Evolutionary conservation across 2,329 filamentous ascomycete species (phyloP).

Genomic region (Fusarium sp.): DNA sequence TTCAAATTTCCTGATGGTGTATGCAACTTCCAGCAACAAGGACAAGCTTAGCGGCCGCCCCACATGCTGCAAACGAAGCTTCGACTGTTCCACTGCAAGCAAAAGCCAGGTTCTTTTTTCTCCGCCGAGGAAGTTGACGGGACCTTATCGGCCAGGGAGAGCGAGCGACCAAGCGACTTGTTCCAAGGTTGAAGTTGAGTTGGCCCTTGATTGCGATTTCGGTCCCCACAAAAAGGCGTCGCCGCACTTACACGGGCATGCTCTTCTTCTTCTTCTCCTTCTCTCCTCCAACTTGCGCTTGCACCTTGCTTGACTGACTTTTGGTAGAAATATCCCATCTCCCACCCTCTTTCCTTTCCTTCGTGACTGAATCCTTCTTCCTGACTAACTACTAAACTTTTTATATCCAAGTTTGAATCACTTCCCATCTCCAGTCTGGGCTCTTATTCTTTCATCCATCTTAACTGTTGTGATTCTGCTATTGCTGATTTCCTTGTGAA

Average conservation of each 20-base stretch:
- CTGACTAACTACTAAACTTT: slow-evolving; percentile 10
- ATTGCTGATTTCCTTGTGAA: slow-evolving; percentile 18
- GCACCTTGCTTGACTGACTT: neutral
- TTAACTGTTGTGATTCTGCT: slow-evolving; percentile 19
- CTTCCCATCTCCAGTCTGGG: neutral
- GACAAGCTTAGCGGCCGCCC: slow-evolving; percentile 23
- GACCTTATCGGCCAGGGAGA: slow-evolving; percentile 34
- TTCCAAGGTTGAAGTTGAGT: slow-evolving; percentile 16
- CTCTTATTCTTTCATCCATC: slow-evolving; percentile 2
- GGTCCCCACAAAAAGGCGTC: slow-evolving; percentile 27
- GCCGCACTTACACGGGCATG: slow-evolving; percentile 35
- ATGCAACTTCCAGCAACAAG: slow-evolving; percentile 31
- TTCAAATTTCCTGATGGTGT: slow-evolving; percentile 26
- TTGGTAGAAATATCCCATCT: slow-evolving; percentile 40
- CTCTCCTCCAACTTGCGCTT: neutral
- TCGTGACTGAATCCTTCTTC: neutral
- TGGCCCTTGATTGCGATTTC: slow-evolving; percentile 12
- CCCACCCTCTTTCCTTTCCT: slow-evolving; percentile 30
- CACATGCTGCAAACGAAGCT: slow-evolving; percentile 41
- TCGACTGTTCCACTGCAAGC: slow-evolving; percentile 11
- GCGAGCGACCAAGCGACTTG: neutral
- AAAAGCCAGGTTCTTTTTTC: slow-evolving; percentile 4
- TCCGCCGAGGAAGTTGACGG: slow-evolving; percentile 4
- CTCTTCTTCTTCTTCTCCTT: neutral
- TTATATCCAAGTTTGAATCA: slow-evolving; percentile 6